phyloP scores from a whole-genome alignment of 2,329 filamentous ascomycete genomes.

The Hypoxylon sp. region DNA sequence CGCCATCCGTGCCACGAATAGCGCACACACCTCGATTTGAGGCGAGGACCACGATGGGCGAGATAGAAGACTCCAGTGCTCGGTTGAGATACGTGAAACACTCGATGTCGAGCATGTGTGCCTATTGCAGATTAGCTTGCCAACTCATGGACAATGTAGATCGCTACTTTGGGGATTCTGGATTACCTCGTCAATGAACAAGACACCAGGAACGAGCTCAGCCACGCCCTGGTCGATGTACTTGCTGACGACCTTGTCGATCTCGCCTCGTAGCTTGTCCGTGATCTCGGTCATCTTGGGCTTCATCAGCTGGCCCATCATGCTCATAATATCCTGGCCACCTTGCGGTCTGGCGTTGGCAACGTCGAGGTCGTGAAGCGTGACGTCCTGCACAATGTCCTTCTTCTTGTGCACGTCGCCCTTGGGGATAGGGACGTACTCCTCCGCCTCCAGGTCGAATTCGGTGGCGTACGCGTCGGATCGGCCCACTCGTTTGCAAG shows the following conservation, averaged over 20 bases:
- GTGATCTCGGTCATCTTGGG: slow-evolving; percentile 99
- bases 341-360: slow-evolving; percentile 95
- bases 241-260: slow-evolving; percentile 99
- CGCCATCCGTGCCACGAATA: slow-evolving; percentile 84
- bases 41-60: slow-evolving; percentile 95
- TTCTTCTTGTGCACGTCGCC: slow-evolving; percentile 99
- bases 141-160: neutral
- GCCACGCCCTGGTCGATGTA: slow-evolving; percentile 99
- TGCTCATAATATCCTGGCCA: slow-evolving; percentile 99
- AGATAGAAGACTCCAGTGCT: slow-evolving; percentile 93
- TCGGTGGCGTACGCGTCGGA: slow-evolving; percentile 98
- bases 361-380: slow-evolving; percentile 93
- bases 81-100: slow-evolving; percentile 99
- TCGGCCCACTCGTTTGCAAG: slow-evolving; percentile 94
- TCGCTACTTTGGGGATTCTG: neutral
- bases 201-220: slow-evolving; percentile 94
- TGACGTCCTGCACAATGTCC: slow-evolving; percentile 98
- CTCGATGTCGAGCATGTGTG: slow-evolving; percentile 99
- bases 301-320: slow-evolving; percentile 99
- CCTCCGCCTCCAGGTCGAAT: slow-evolving; percentile 97
- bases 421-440: slow-evolving; percentile 98
- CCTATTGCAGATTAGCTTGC: slow-evolving; percentile 59
- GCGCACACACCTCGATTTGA: slow-evolving; percentile 95
- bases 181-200: slow-evolving; percentile 96
- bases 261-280: slow-evolving; percentile 92